Evolutionary conservation across 2,329 filamentous ascomycete genomes (phyloP), one percentile per base, ranked within the genome.

Genomic region (Calonectria hongkongensis): DNA sequence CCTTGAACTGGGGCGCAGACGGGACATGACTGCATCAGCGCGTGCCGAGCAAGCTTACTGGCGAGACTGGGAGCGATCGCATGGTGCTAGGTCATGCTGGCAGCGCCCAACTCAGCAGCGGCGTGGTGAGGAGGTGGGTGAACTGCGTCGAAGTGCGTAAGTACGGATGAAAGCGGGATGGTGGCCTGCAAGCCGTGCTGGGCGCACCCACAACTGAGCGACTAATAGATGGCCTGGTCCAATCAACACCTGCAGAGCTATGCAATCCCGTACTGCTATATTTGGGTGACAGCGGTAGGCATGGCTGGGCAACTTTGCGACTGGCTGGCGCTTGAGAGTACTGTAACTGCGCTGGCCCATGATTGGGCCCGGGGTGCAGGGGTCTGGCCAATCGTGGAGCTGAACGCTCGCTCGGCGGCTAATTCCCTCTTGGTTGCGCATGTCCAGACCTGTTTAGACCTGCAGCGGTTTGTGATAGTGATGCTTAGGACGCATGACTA

Each of bases 291-390:
- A 79, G 75, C 74, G 68, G 66, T 70, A 74, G 73, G 74, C 71
- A 75, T 76, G 77, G 75, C 54, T 47, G 30, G 54, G 66, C 70
- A 70, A 50, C 51, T 71, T 73, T 71, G 72, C 78, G 74, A 81
- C 76, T 82, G 82, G 81, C 81, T 86, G 82, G 83, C 83, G 84
- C 84, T 84, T 84, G 84, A 83, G 82, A 86, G 77, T 83, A 74
- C 62, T 73, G 73, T 73, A 70, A 74, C 72, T 56, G 71, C 64
- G 50, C 65, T 68, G 64, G 66, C 68, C 74, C 73, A 76, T 79
- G 76, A 80, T 80, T 81, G 82, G 80, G 56, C 62, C 30, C n/a
- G 41, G 45, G 16, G 48, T 25, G 33, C 65, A 72, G 21, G 68
- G 68, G 72, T 54, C 69, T 39, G 62, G 66, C 79, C 78, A 79